Conservation (phyloP, 345 rosid species). For the Camelina sativa region DNA sequence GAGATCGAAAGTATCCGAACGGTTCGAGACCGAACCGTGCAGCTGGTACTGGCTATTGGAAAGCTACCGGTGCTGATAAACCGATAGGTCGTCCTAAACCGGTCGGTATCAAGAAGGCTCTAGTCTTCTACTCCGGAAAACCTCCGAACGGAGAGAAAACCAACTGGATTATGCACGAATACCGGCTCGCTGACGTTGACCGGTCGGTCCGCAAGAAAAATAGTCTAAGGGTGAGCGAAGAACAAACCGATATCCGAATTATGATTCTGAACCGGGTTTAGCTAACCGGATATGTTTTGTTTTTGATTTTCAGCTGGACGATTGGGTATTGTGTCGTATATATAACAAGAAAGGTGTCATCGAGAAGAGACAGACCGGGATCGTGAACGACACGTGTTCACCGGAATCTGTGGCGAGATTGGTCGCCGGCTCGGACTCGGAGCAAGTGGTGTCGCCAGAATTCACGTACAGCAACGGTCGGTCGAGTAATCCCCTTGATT, state of each 20-base stretch:
- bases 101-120: slow-evolving; percentile 83
- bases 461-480: slow-evolving; percentile 59
- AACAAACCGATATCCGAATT: neutral
- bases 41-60: slow-evolving; percentile 93
- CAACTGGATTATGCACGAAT: slow-evolving; percentile 99
- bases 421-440: slow-evolving; percentile 59
- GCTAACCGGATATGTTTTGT: slow-evolving; percentile 29
- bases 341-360: slow-evolving; percentile 86
- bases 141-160: slow-evolving; percentile 91
- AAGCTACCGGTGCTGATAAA: slow-evolving; percentile 98
- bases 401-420: slow-evolving; percentile 72
- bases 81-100: slow-evolving; percentile 86
- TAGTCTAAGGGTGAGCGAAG: slow-evolving; percentile 68
- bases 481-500: slow-evolving; percentile 42
- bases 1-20: slow-evolving; percentile 91
- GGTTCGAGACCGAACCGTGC: slow-evolving; percentile 95
- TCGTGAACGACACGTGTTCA: slow-evolving; percentile 15
- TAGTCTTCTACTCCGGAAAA: slow-evolving; percentile 89
- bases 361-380: slow-evolving; percentile 54
- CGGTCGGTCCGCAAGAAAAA: slow-evolving; percentile 83
- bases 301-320: slow-evolving; percentile 62
- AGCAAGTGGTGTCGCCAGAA: slow-evolving; percentile 81
- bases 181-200: slow-evolving; percentile 89
- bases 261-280: neutral
- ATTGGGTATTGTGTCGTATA: slow-evolving; percentile 97